Evolutionary conservation across 768 basidiomycete genomes (phyloP).

Genomic region (Serendipita vermifera): DNA sequence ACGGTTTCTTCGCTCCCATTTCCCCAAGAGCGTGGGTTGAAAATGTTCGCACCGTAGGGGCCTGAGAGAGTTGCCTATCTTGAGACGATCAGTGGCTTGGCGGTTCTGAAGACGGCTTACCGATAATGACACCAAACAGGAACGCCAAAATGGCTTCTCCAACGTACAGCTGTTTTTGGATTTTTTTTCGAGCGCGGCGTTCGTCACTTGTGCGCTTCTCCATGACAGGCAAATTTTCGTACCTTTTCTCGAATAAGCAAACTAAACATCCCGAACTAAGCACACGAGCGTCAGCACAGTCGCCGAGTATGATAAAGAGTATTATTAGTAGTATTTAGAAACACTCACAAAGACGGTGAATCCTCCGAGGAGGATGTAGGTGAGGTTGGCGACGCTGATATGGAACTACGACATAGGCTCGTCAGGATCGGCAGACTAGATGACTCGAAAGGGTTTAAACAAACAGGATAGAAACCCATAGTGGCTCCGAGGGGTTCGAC

Average conservation of each 20-base stretch:
- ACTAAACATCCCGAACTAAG: constrained; percentile 89
- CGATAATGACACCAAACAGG: constrained; percentile 81
- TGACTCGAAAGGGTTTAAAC: no score
- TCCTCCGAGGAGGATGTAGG: background rate
- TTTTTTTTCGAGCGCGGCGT: background rate
- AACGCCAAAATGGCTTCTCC: constrained; percentile 97
- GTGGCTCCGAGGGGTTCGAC: no score
- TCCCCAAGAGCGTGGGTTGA: constrained; percentile 72
- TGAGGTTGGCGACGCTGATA: constrained; percentile 7
- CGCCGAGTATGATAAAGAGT: background rate
- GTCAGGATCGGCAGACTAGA: no score
- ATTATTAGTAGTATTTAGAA: background rate
- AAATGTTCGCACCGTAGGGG: constrained; percentile 68
- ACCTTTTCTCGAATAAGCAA: constrained; percentile 81
- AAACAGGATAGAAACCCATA: no score
- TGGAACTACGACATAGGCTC: no score
- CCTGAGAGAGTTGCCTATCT: constrained; percentile 27
- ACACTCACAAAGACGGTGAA: constrained; percentile 8
- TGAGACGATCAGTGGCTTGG: constrained; percentile 29
- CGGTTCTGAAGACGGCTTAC: constrained; percentile 22
- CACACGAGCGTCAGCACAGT: background rate
- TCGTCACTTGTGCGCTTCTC: background rate
- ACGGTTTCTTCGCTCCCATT: constrained; percentile 26
- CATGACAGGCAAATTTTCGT: constrained; percentile 14
- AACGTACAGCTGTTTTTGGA: constrained; percentile 52